These are phyloP conservation scores for Cystobasidium slooffiae DNA, from an alignment of 1,284 basidiomycete genomes.

Conservation along the genomic window DNA sequence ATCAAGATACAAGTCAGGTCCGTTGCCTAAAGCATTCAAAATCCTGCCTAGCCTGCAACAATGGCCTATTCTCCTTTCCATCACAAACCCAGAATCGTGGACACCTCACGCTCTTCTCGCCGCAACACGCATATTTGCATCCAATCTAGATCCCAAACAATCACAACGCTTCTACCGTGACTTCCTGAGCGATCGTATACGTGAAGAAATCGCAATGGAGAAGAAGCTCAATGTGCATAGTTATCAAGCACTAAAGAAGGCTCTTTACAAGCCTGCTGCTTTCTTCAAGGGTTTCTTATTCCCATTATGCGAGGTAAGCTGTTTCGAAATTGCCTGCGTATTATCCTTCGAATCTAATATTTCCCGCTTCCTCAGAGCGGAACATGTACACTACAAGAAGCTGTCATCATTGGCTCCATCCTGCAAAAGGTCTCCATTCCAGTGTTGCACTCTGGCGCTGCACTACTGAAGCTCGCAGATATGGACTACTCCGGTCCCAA, in stretches of 20 bases:
- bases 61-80: slow-evolving; percentile 93
- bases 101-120: slow-evolving; percentile 92
- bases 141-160: slow-evolving; percentile 93
- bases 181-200: slow-evolving; percentile 85
- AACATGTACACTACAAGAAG: slow-evolving; percentile 86
- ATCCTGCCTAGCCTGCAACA: slow-evolving; percentile 93
- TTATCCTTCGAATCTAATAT: not conserved
- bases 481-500: slow-evolving; percentile 98
- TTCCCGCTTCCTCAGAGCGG: slow-evolving; percentile 62
- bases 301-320: slow-evolving; percentile 83
- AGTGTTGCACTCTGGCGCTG: slow-evolving; percentile 93
- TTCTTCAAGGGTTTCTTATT: slow-evolving; percentile 99
- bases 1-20: slow-evolving; percentile 90
- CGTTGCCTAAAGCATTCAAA: slow-evolving; percentile 97
- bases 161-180: slow-evolving; percentile 93
- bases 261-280: slow-evolving; percentile 93
- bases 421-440: slow-evolving; percentile 91
- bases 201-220: slow-evolving; percentile 80
- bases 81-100: slow-evolving; percentile 92
- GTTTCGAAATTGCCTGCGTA: not conserved
- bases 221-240: slow-evolving; percentile 91
- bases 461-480: slow-evolving; percentile 85
- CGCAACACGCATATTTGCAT: slow-evolving; percentile 93
- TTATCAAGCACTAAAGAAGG: slow-evolving; percentile 81
- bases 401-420: slow-evolving; percentile 90